A percentile compares a stretch with the other conserved stretches of the same genome.
Evolutionary conservation across 495 filamentous ascomycete species (phyloP).

Genomic region (Bryoglossum gracile): DNA sequence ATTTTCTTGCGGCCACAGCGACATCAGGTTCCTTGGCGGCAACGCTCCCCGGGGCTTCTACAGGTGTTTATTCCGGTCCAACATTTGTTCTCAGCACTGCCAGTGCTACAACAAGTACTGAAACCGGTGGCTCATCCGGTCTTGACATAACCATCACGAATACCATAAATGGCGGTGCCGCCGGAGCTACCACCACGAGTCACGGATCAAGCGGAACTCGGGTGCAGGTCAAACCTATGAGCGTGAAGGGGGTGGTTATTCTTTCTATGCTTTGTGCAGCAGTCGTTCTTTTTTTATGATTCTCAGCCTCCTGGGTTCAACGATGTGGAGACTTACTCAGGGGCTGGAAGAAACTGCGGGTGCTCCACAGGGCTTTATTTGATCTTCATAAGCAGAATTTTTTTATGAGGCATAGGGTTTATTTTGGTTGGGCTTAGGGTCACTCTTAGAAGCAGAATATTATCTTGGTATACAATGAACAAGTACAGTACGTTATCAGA

Average conservation of each 20-base stretch:
- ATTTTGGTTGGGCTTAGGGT: too few species aligned
- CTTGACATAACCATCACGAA: not conserved
- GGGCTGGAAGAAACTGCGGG: not conserved
- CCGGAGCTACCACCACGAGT: not conserved
- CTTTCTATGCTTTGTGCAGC: not conserved
- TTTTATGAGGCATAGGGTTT: too few species aligned
- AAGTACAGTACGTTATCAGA: too few species aligned
- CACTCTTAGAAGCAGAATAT: too few species aligned
- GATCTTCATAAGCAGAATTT: too few species aligned
- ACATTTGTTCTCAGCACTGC: not conserved
- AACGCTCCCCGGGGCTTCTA: not conserved
- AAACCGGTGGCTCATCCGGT: not conserved
- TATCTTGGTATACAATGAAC: too few species aligned
- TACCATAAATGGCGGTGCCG: not conserved
- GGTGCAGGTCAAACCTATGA: not conserved
- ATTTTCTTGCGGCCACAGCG: not conserved
- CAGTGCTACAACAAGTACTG: not conserved
- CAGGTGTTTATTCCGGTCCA: not conserved
- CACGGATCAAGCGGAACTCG: too few species aligned
- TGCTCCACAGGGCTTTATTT: too few species aligned
- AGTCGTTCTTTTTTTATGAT: constrained; percentile 11
- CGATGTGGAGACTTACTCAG: not conserved
- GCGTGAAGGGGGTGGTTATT: not conserved
- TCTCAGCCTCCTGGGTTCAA: constrained; percentile 5
- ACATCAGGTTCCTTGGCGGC: not conserved